These are phyloP conservation scores for Euphrasia arctica DNA, from an alignment of 305 asterid genomes.

Conservation along the genomic window DNA sequence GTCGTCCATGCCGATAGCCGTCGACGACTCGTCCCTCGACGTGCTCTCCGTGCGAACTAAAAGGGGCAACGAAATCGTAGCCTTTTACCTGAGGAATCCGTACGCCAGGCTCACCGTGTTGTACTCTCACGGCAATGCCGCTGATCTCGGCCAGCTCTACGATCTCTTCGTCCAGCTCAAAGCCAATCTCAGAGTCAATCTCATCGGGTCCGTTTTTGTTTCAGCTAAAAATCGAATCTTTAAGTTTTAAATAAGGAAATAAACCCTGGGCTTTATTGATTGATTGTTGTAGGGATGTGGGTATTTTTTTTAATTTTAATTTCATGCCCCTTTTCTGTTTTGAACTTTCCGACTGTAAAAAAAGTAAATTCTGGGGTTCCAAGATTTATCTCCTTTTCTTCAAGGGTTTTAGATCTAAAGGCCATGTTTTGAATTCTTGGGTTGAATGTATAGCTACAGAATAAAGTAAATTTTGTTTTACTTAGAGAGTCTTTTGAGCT, in stretches of 20 bases:
- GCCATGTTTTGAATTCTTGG: not conserved
- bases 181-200: constrained; percentile 93
- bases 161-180: constrained; percentile 95
- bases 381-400: constrained; percentile 17
- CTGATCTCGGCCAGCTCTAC: constrained; percentile 97
- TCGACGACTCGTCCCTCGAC: constrained; percentile 69
- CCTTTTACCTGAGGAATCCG: constrained; percentile 80
- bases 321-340: not conserved
- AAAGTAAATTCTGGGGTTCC: constrained; percentile 18
- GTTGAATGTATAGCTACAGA: constrained; percentile 17
- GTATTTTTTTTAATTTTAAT: no score
- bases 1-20: constrained; percentile 66
- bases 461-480: constrained; percentile 25
- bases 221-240: constrained; percentile 3
- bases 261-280: no score
- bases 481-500: not conserved
- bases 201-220: constrained; percentile 55
- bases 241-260: no score
- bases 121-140: constrained; percentile 97
- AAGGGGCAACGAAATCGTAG: constrained; percentile 85
- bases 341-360: constrained; percentile 28
- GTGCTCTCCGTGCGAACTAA: constrained; percentile 60
- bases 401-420: constrained; percentile 30
- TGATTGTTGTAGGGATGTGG: no score
- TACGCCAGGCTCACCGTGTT: constrained; percentile 82